Conservation (phyloP, 192 early-diverging fungal genomes). For the Chytriomyces hyalinus region DNA sequence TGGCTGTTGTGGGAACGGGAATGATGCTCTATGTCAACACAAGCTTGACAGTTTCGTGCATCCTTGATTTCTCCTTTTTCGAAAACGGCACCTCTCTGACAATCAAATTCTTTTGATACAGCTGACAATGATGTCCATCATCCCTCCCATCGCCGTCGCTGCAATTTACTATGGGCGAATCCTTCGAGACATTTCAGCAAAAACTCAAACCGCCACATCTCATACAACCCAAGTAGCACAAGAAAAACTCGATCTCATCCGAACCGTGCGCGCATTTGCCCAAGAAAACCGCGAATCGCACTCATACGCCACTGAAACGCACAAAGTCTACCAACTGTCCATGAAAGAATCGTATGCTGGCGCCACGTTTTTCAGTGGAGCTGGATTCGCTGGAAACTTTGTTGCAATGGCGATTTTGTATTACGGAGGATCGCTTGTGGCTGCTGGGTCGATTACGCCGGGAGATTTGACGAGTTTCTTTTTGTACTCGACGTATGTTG, state of each 20-base stretch:
- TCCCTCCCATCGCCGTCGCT: conserved; percentile 74
- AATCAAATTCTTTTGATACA: neutral
- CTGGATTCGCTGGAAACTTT: conserved; percentile 45
- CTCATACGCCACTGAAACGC: conserved; percentile 31
- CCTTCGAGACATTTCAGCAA: conserved; percentile 62
- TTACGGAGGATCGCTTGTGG: conserved; percentile 50
- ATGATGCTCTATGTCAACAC: conserved; percentile 66
- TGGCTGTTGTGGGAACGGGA: conserved; percentile 60
- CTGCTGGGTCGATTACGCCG: conserved; percentile 35
- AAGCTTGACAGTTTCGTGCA: conserved; percentile 23
- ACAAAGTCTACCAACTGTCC: conserved; percentile 38
- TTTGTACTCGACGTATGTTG: conserved; percentile 43
- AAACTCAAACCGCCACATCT: conserved; percentile 70
- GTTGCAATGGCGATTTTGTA: conserved; percentile 51
- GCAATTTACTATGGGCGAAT: conserved; percentile 73
- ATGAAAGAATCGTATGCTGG: conserved; percentile 39
- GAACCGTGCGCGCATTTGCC: conserved; percentile 54
- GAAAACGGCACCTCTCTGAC: neutral
- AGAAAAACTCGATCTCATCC: conserved; percentile 61
- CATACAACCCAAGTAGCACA: conserved; percentile 72
- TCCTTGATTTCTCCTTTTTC: neutral
- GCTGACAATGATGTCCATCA: conserved; percentile 71
- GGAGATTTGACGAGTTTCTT: conserved; percentile 52
- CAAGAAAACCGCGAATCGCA: conserved; percentile 40
- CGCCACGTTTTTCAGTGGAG: conserved; percentile 41